Conservation (phyloP, 202 grass and related monocot genomes). For the Panicum virgatum region DNA sequence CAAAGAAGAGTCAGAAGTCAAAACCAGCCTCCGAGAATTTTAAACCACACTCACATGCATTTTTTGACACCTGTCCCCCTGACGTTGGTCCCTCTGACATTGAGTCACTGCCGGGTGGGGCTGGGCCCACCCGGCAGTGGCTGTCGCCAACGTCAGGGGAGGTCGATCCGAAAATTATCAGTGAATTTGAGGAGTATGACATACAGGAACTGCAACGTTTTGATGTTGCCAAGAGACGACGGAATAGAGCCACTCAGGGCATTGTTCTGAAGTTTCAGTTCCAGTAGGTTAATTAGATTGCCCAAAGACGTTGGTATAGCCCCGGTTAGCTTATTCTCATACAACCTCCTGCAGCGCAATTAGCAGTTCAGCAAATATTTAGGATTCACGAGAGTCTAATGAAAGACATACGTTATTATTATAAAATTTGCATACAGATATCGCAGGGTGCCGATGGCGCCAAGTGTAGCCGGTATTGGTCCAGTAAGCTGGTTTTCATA, state of each 20-base stretch:
- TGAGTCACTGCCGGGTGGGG: too few species aligned
- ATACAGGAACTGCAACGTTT: constrained; percentile 50
- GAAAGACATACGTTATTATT: not conserved
- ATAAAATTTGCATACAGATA: constrained; percentile 23
- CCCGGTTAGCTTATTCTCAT: constrained; percentile 34
- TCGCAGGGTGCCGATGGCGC: not conserved
- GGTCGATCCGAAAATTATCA: too few species aligned
- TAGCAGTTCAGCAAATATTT: not conserved
- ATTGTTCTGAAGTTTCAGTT: constrained; percentile 45
- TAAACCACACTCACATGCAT: not conserved
- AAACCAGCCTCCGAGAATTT: not conserved
- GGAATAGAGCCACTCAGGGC: constrained; percentile 46
- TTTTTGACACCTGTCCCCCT: too few species aligned
- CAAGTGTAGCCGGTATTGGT: constrained; percentile 14
- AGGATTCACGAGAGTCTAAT: not conserved
- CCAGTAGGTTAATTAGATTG: constrained; percentile 39
- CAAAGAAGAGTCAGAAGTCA: not conserved
- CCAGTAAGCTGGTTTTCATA: constrained; percentile 29
- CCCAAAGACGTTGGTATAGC: constrained; percentile 39
- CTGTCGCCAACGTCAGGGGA: too few species aligned
- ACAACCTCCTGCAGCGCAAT: constrained; percentile 20
- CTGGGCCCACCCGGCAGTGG: too few species aligned
- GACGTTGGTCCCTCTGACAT: too few species aligned
- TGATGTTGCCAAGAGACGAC: constrained; percentile 57
- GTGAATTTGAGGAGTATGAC: constrained; percentile 8